These are phyloP conservation scores for Raffaelea albimanens DNA, from an alignment of 2,329 filamentous ascomycete species.

Conservation along the genomic window DNA sequence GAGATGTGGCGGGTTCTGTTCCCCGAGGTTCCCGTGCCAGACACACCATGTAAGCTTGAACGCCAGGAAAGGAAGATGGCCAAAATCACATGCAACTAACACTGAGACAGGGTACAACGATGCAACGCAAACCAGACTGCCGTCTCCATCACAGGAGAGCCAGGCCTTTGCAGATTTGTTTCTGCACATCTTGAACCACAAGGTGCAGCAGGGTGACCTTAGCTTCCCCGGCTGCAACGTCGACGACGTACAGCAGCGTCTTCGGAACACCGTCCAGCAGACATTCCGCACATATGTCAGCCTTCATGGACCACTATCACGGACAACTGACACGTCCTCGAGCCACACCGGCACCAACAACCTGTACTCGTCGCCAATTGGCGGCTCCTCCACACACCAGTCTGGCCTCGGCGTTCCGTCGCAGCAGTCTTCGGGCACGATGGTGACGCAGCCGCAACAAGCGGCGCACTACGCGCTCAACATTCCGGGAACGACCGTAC, in stretches of 20 bases:
- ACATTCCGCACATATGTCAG: conserved; percentile 15
- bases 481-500: conserved; percentile 1
- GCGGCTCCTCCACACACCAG: conserved; percentile 9
- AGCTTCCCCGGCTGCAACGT: conserved; percentile 7
- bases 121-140: background rate
- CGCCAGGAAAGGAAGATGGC: background rate
- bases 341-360: conserved; percentile 10
- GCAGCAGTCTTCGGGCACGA: conserved; percentile 2
- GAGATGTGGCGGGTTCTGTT: conserved; percentile 20
- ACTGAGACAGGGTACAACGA: conserved; percentile 14
- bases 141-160: conserved; percentile 12
- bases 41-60: conserved; percentile 16
- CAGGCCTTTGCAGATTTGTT: conserved; percentile 16
- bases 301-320: conserved; percentile 11
- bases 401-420: conserved; percentile 4
- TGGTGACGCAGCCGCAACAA: background rate
- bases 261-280: conserved; percentile 14
- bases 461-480: conserved; percentile 1
- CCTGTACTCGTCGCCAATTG: conserved; percentile 4
- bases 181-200: conserved; percentile 16
- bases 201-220: conserved; percentile 16
- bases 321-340: conserved; percentile 13
- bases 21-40: conserved; percentile 11
- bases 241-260: conserved; percentile 11
- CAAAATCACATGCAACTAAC: too few species aligned